Base-by-base conservation (phyloP, 768 basidiomycete genomes). In the Lanmaoa pseudosensibilis region DNA sequence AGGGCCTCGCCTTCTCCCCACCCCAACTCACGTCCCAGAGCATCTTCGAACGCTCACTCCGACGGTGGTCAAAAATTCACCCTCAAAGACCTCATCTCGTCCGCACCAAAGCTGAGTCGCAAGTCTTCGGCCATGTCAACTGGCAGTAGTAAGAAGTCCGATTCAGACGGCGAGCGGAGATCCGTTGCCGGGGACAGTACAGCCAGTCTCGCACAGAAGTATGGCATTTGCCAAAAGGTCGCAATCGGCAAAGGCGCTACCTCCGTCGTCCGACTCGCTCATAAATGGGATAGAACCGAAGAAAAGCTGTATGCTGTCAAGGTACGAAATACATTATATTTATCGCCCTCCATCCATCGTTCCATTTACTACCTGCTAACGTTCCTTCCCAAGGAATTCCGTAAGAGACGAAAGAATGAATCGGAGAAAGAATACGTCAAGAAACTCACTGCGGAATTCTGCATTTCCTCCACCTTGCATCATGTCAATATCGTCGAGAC, bases 231-330 rank as follows among this genome's bases (percentile, higher is more conserved):
- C 73, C 93, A 95, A 77, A 93, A 92, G 76, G 85, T 94, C 21
- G 95, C 96, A 13, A 97, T 99, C 60, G 96, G 96, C 38, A 97
- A 94, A 73, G 96, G 96, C 19, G 97, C 96, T n/a, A 99, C 97
- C 25, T 93, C 92, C 46, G 94, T 98, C 52, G 96, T 99, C 43
- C 80, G 93, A 45, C 82, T 99, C 18, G 96, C 95, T 41, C 97
- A 99, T 76, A 99, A 98, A 77, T 98, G 96, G 96, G 97, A 99
- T 72, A 80, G 95, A 56, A 84, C 79, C 21, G 94, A 96, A 73
- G 96, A 99, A 77, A 96, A 95, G 79, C 78, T 98, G 33, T 99
- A 98, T 65, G 96, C 96, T 44, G 90, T 99, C 74, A 99, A 99
- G 85, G 94, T 94, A 56, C 54, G 85, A 72, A 39, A 25, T 1